These are phyloP conservation scores for Pholiota adiposa DNA, from an alignment of 1,284 basidiomycete species.

Conservation along the genomic window DNA sequence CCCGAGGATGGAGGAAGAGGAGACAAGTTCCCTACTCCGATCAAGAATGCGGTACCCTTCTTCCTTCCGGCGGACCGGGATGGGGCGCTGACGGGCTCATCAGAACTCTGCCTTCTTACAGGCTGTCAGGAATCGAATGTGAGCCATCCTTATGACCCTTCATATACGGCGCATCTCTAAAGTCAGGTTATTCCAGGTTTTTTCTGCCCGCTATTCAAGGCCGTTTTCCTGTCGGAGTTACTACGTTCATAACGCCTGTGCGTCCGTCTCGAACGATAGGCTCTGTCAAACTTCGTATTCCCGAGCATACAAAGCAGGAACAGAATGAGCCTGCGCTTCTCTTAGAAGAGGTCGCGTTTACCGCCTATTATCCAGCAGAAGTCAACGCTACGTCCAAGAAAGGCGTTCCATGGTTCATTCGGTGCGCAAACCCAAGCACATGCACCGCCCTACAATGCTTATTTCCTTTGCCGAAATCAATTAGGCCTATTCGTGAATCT, in stretches of 20 bases:
- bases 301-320: conserved; percentile 17
- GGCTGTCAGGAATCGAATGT: not conserved
- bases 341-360: conserved; percentile 62
- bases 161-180: not conserved
- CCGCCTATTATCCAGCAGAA: conserved; percentile 61
- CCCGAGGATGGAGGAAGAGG: too few species aligned
- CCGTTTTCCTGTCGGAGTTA: conserved; percentile 56
- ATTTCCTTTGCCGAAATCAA: not conserved
- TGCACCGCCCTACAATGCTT: not conserved
- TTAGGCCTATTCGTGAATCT: conserved; percentile 47
- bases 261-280: conserved; percentile 43
- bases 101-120: too few species aligned
- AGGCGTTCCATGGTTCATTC: conserved; percentile 56
- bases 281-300: conserved; percentile 38
- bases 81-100: too few species aligned
- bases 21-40: too few species aligned
- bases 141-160: not conserved
- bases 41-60: too few species aligned
- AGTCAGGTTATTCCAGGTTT: conserved; percentile 34
- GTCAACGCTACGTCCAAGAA: conserved; percentile 32
- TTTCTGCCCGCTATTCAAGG: conserved; percentile 48
- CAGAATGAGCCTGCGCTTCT: conserved; percentile 43
- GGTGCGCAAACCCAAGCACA: conserved; percentile 34
- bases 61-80: too few species aligned
- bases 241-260: conserved; percentile 52